Conservation (phyloP, 805 yeast genomes). For the Teunomyces kruisii region DNA sequence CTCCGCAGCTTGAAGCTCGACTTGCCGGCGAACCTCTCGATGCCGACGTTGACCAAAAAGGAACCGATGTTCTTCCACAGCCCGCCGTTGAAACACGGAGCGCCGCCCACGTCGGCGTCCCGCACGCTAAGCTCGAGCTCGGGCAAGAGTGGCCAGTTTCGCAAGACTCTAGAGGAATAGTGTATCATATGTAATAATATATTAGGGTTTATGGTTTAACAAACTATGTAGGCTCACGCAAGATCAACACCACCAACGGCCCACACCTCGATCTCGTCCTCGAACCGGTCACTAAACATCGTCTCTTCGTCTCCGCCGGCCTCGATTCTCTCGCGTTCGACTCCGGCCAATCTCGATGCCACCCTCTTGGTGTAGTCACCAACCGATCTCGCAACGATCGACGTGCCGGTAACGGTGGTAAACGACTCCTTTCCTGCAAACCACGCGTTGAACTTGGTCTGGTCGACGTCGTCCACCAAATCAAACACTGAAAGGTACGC, state of each 20-base stretch:
- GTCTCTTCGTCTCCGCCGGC: conserved; percentile 91
- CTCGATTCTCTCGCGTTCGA: conserved; percentile 82
- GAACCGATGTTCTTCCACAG: conserved; percentile 8
- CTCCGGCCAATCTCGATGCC: conserved; percentile 78
- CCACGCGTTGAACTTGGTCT: conserved; percentile 64
- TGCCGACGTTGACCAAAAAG: conserved; percentile 15
- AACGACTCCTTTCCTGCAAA: conserved; percentile 43
- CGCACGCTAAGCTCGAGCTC: conserved; percentile 16
- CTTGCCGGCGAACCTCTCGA: conserved; percentile 44
- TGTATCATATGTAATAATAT: conserved; percentile 5
- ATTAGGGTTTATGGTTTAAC: conserved; percentile 2
- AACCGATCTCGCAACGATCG: conserved; percentile 66
- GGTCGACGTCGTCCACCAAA: conserved; percentile 64
- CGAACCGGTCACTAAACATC: conserved; percentile 78
- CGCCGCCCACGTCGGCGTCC: conserved; percentile 1
- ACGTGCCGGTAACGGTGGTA: conserved; percentile 44
- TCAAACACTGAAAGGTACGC: conserved; percentile 73
- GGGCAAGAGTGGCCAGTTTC: conserved; percentile 20
- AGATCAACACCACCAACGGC: conserved; percentile 73
- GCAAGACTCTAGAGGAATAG: conserved; percentile 13
- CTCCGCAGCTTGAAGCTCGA: conserved; percentile 51
- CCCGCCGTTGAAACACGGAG: neutral
- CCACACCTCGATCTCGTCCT: conserved; percentile 88
- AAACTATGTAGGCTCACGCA: neutral
- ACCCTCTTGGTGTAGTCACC: conserved; percentile 90